Base-by-base conservation (phyloP, 2,329 filamentous ascomycete species). In the Cladosporium sphaerospermum region DNA sequence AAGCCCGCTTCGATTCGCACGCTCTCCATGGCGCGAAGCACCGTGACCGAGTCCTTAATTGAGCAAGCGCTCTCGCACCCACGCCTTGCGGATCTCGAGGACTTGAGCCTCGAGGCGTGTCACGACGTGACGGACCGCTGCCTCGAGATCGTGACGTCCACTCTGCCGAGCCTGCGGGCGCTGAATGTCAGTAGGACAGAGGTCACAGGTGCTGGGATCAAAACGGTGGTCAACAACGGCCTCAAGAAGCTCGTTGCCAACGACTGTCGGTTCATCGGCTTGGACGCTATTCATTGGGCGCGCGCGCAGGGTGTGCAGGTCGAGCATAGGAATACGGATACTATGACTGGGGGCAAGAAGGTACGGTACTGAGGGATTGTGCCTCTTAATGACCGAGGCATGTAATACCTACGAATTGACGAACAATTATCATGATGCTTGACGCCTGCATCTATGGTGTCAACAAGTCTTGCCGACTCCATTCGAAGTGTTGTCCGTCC, bases 231-330 rank as follows among this genome's bases (percentile, higher is more conserved):
- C 0, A 36, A 52, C 7, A 28, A 14, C 10, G 18, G 53, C 6
- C 55, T 74, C 4, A 60, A 59, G 40, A 56, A 54, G 9, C 57
- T 75, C 14, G 62, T 61, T 2, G 58, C 71, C 14, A 62, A 72
- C 42, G 55, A 69, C 8, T 75, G 72, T 45, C 49, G 49, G 2
- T 46, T 60, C 6, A 63, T 75, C 1, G 65, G 67, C 13, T 56
- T 66, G 1, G 73, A 75, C 61, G 73, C 71, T 0, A 62, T 74
- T 3, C 63, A 66, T 10, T 73, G 72, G 64, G 73, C 73, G 3
- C 58, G 67, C 45, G 53, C 48, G 5, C 67, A 67, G 54, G 72
- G 71, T 9, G 51, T 70, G 8, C 52, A 61, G 37, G 64, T 70
- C 2, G 61, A 64, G 9, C 59, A 58, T 36, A 55, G 56, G 19